These are phyloP conservation scores for Torulaspora microellipsoides DNA, from an alignment of 805 yeast genomes.

Conservation along the genomic window DNA sequence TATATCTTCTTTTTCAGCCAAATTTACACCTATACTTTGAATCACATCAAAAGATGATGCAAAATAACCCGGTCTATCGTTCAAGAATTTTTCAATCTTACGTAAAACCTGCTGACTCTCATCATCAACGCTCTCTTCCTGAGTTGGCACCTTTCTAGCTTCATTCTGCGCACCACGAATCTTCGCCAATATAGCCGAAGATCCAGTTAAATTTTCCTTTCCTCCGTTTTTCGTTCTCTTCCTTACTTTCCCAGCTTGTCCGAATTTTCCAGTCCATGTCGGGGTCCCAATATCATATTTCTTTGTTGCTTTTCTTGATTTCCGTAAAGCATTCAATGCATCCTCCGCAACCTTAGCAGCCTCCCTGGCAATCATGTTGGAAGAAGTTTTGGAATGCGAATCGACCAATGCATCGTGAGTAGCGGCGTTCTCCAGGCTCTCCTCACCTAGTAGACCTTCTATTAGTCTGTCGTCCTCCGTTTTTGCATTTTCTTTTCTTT, in stretches of 20 bases:
- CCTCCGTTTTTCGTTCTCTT: constrained; percentile 13
- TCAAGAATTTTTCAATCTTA: constrained; percentile 39
- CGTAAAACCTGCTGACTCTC: constrained; percentile 8
- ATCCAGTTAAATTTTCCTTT: constrained; percentile 11
- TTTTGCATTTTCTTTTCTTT: constrained; percentile 36
- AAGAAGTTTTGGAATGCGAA: constrained; percentile 35
- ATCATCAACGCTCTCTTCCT: constrained; percentile 5
- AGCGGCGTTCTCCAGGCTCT: constrained; percentile 61
- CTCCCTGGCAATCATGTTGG: constrained; percentile 46
- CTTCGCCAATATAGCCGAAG: constrained; percentile 26
- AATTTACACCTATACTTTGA: constrained; percentile 33
- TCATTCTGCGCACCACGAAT: constrained; percentile 16
- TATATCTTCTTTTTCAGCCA: constrained; percentile 50
- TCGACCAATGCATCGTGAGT: constrained; percentile 76
- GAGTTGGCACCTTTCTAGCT: constrained; percentile 8
- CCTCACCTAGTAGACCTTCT: constrained; percentile 69
- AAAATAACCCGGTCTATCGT: constrained; percentile 34
- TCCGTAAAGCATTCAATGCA: constrained; percentile 53
- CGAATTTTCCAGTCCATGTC: constrained; percentile 95
- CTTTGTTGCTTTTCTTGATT: constrained; percentile 45
- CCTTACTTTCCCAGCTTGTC: constrained; percentile 64
- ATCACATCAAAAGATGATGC: constrained; percentile 50
- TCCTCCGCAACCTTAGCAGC: constrained; percentile 54
- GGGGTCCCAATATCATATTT: constrained; percentile 66
- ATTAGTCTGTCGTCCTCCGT: constrained; percentile 61